Evolutionary conservation across 306 rosid genomes (phyloP).

Genomic region (Dalbergia cochinchinensis): DNA sequence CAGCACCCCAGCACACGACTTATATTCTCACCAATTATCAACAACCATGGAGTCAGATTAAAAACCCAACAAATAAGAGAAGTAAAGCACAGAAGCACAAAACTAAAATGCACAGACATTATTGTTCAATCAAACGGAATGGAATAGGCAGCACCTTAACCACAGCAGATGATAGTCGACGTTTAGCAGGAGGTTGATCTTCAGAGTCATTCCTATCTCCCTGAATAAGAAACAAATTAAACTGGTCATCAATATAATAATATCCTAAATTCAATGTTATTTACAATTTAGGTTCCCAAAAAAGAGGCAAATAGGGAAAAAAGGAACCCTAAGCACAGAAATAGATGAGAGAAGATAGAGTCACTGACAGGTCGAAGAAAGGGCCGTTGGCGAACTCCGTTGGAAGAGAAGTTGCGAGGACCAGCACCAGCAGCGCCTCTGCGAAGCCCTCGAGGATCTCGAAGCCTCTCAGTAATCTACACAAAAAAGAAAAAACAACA

Average conservation of each 20-base stretch:
- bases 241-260: neutral
- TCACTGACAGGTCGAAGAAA: conserved; percentile 66
- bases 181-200: conserved; percentile 82
- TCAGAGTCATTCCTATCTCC: conserved; percentile 71
- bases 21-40: neutral
- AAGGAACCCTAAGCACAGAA: conserved; percentile 30
- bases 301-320: no score
- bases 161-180: conserved; percentile 88
- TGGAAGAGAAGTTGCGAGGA: conserved; percentile 57
- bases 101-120: neutral
- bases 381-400: conserved; percentile 78
- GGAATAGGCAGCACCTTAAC: conserved; percentile 66
- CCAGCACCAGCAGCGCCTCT: conserved; percentile 57
- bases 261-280: neutral
- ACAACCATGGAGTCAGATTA: neutral
- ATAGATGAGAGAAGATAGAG: neutral
- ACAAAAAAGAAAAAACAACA: neutral
- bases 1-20: neutral
- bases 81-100: neutral
- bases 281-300: neutral
- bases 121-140: no score
- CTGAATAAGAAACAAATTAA: conserved; percentile 45
- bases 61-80: neutral
- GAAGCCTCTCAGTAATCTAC: conserved; percentile 91
- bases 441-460: conserved; percentile 97